A percentile compares a stretch with the other conserved stretches of the same genome.
phyloP scores from a whole-genome alignment of 1,139 yeast genomes.

The Insectozyma bohioensis region DNA sequence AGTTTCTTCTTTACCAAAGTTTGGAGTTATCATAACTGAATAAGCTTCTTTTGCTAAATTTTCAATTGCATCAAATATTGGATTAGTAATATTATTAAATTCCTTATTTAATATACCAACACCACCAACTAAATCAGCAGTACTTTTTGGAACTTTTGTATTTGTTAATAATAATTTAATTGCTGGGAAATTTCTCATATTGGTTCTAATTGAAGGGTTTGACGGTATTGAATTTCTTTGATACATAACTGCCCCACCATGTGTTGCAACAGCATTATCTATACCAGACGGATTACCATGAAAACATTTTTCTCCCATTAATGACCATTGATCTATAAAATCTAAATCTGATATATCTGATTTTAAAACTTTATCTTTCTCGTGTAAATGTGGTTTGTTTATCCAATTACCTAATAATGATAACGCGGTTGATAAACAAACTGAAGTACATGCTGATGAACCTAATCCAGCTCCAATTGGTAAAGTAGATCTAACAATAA shows the following conservation, averaged over 20 bases:
- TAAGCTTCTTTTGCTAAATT: constrained; percentile 68
- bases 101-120: constrained; percentile 59
- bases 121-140: constrained; percentile 77
- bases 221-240: constrained; percentile 56
- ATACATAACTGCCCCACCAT: constrained; percentile 94
- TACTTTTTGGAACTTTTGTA: constrained; percentile 82
- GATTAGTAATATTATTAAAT: constrained; percentile 54
- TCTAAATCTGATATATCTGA: constrained; percentile 48
- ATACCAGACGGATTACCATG: constrained; percentile 98
- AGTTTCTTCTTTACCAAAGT: constrained; percentile 45
- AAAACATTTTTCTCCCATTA: constrained; percentile 90
- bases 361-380: constrained; percentile 30
- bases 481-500: constrained; percentile 73
- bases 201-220: constrained; percentile 58
- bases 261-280: constrained; percentile 93
- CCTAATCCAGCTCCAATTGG: constrained; percentile 99
- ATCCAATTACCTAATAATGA: constrained; percentile 62
- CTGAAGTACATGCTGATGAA: constrained; percentile 88
- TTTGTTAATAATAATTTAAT: constrained; percentile 75
- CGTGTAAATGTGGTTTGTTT: constrained; percentile 25
- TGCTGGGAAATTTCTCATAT: constrained; percentile 74
- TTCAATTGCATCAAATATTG: constrained; percentile 72
- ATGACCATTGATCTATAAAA: constrained; percentile 82
- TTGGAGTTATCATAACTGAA: constrained; percentile 53
- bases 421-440: constrained; percentile 78